phyloP scores from a whole-genome alignment of 2,329 filamentous ascomycete genomes.

The Cladosporium cucumerinum region DNA sequence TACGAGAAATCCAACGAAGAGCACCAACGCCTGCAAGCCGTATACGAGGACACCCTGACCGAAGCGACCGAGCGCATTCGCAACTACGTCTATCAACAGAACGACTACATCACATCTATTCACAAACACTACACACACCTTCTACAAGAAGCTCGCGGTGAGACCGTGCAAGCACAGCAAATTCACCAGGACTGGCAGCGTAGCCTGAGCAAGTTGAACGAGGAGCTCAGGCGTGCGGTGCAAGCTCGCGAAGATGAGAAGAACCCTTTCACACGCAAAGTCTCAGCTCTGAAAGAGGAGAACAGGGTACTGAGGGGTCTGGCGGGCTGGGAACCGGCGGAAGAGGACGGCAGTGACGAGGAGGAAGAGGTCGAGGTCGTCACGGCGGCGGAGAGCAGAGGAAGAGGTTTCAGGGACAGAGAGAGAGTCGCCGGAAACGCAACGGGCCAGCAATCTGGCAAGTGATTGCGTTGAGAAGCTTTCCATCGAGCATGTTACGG shows the following conservation, averaged over 20 bases:
- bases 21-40: conserved; percentile 28
- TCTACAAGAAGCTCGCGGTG: conserved; percentile 42
- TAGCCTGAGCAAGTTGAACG: conserved; percentile 42
- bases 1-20: conserved; percentile 28
- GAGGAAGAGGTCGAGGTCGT: conserved; percentile 13
- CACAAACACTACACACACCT: conserved; percentile 49
- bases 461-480: neutral
- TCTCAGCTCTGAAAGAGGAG: conserved; percentile 46
- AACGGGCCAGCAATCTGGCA: neutral
- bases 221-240: conserved; percentile 41
- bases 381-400: neutral
- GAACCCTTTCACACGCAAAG: conserved; percentile 35
- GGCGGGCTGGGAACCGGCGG: conserved; percentile 45
- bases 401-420: conserved; percentile 1
- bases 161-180: conserved; percentile 45
- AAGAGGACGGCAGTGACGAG: conserved; percentile 39
- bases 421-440: neutral
- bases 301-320: conserved; percentile 45
- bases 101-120: conserved; percentile 42
- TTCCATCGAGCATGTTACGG: neutral
- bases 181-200: conserved; percentile 51
- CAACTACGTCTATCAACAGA: conserved; percentile 40
- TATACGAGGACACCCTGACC: conserved; percentile 42
- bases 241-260: conserved; percentile 37
- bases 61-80: conserved; percentile 33